These are phyloP conservation scores for Debaryomyces castellii DNA, from an alignment of 805 yeast species.

Conservation along the genomic window DNA sequence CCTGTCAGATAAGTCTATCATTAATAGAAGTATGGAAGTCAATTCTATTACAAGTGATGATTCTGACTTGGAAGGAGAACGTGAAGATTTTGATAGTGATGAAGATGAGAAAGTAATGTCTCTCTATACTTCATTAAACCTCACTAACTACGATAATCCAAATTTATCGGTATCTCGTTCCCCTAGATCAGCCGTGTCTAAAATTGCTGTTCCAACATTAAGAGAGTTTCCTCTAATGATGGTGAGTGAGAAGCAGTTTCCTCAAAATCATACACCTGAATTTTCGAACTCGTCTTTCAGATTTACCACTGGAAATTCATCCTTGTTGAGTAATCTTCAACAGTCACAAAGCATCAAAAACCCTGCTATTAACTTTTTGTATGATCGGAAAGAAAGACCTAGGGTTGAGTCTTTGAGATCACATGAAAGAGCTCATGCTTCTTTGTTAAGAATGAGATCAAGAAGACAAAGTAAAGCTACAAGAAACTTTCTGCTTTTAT, in stretches of 20 bases:
- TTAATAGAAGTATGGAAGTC: conserved; percentile 6
- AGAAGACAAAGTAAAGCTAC: conserved; percentile 52
- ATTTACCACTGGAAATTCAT: not conserved
- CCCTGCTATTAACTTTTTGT: conserved; percentile 14
- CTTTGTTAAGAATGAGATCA: conserved; percentile 58
- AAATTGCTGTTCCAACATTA: conserved; percentile 37
- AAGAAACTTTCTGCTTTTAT: conserved; percentile 24
- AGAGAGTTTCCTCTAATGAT: conserved; percentile 43
- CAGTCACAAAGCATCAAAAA: not conserved
- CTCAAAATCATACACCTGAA: conserved; percentile 10
- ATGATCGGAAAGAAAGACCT: conserved; percentile 29
- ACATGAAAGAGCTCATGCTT: conserved; percentile 64
- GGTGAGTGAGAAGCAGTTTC: conserved; percentile 26
- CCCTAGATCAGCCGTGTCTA: conserved; percentile 11
- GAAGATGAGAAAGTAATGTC: conserved; percentile 75
- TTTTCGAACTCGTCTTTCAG: not conserved
- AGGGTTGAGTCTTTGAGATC: conserved; percentile 39
- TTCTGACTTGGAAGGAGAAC: conserved; percentile 10
- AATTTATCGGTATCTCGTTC: conserved; percentile 22
- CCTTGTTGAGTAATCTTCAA: not conserved
- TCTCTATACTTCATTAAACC: conserved; percentile 53
- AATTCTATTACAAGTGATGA: conserved; percentile 8
- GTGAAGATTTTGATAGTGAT: conserved; percentile 35
- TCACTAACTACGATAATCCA: conserved; percentile 20
- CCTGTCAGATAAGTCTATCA: conserved; percentile 9